phyloP scores from a whole-genome alignment of 2,329 filamentous ascomycete genomes.

The Zymoseptoria crescenta region DNA sequence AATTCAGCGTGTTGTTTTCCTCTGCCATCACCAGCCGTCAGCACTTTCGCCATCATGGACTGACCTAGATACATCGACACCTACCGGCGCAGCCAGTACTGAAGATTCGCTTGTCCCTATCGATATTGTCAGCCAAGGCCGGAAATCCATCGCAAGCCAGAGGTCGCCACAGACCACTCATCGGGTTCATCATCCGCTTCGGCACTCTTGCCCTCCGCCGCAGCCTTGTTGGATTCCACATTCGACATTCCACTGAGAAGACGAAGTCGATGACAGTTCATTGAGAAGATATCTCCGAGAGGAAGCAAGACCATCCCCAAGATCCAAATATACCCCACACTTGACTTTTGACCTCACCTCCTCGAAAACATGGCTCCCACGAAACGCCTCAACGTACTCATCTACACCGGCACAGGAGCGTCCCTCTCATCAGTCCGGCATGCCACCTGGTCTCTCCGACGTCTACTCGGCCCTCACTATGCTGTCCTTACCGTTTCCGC shows the following conservation, averaged over 20 bases:
- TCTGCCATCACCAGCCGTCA: constrained; percentile 42
- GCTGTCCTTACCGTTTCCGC: constrained; percentile 81
- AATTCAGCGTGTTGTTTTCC: constrained; percentile 83
- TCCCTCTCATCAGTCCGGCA: constrained; percentile 85
- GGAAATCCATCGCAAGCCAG: not conserved
- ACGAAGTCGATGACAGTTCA: constrained; percentile 1
- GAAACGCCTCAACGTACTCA: constrained; percentile 77
- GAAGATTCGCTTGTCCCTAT: constrained; percentile 94
- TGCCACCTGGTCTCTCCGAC: constrained; percentile 76
- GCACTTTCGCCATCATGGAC: not conserved
- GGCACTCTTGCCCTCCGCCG: constrained; percentile 3
- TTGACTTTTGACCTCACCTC: constrained; percentile 1
- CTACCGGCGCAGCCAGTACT: constrained; percentile 88
- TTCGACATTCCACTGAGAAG: constrained; percentile 22
- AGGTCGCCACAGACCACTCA: constrained; percentile 63
- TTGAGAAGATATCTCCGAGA: not conserved
- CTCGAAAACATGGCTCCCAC: constrained; percentile 31
- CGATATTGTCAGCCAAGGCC: constrained; percentile 8
- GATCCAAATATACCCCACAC: not conserved
- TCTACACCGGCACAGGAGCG: constrained; percentile 83
- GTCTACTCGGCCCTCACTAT: constrained; percentile 81
- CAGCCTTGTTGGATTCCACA: constrained; percentile 18
- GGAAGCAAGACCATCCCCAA: constrained; percentile 1
- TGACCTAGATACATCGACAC: constrained; percentile 8
- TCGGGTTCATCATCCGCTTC: constrained; percentile 81